Base-by-base conservation (phyloP, 73 alveolate species). In the Paramecium octaurelia region DNA sequence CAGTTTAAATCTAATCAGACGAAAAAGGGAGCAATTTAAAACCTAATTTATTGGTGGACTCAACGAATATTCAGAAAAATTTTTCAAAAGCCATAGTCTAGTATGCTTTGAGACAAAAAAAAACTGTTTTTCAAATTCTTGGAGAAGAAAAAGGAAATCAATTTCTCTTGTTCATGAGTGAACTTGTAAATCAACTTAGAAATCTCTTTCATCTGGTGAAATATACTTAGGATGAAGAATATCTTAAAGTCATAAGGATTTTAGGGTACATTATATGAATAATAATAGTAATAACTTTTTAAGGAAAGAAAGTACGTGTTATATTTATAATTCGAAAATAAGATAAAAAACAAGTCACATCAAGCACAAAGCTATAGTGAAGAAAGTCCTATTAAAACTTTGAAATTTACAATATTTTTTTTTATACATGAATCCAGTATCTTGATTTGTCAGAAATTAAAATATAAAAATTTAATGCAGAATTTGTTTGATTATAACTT, bases 241-340 rank as follows among this genome's bases (percentile, higher is more conserved):
- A 24, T 46, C 29, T 80, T 16, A 44, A 24, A 35, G 76, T 64
- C 27, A 31, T 80, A 12, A 40, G 91, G 27, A 80, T 80, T 38
- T 44, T 80, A 46, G 75, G 91, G 91, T 80, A 80, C 38, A 43
- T 27, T 23, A 43, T 44, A 18, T 73, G 42, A 43, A 18, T 40
- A 44, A 3, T 20, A 40, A 3, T 80, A 80, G 91, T 23, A 44
- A 80, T 24, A 44, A 44, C 31, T 80, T 80, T 48, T 42, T 80
- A 24, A 80, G 73, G 57, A 40, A 80, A 43, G 91, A 80, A 43
- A 43, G 76, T 40, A 43, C 57, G 10, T 34, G 64, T 42, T 80
- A 80, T 24, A 46, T 80, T 24, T 80, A 80, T 44, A 80, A 80
- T 80, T 80, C 91, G 24, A 80, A 80, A 44, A 80, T 80, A 40